Percentiles rank a stretch among this genome's conserved stretches.
Evolutionary conservation across 208 protist genomes (phyloP).

Genomic region (Herpetomonas samuelpessoai): DNA sequence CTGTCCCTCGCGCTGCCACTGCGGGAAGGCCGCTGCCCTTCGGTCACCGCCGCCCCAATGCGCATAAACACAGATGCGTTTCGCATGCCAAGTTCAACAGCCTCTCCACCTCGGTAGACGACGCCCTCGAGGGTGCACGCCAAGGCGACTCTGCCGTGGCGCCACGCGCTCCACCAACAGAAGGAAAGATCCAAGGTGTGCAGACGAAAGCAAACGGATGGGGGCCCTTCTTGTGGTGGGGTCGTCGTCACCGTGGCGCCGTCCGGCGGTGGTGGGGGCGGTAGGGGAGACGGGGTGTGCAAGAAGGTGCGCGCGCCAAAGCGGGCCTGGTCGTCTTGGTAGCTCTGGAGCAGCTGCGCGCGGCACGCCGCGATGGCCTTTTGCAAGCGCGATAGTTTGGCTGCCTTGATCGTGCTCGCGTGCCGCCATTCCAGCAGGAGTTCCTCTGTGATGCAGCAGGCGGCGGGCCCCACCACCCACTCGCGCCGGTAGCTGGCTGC

Average conservation of each 20-base stretch:
- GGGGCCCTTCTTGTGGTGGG: too few relatives aligned
- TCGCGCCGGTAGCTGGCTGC: background rate
- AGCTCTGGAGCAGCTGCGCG: background rate
- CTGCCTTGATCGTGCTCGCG: background rate
- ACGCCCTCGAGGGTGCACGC: background rate
- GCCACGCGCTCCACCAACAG: constrained; percentile 1
- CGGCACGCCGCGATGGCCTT: background rate
- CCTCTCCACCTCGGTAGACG: background rate
- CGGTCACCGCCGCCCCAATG: background rate
- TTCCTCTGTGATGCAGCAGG: background rate
- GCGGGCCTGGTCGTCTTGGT: background rate
- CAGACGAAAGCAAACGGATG: background rate
- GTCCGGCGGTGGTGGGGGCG: background rate
- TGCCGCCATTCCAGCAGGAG: background rate
- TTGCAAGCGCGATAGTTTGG: background rate
- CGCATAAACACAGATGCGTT: background rate
- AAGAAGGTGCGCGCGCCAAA: background rate
- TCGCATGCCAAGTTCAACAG: background rate
- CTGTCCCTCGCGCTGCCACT: too few relatives aligned
- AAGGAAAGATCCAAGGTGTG: background rate
- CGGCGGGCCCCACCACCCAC: background rate
- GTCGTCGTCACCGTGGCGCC: too few relatives aligned
- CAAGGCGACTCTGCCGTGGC: background rate
- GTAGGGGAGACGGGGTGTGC: background rate
- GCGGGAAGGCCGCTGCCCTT: background rate